phyloP scores from a whole-genome alignment of 345 rosid genomes.

The Anastatica hierochuntica region DNA sequence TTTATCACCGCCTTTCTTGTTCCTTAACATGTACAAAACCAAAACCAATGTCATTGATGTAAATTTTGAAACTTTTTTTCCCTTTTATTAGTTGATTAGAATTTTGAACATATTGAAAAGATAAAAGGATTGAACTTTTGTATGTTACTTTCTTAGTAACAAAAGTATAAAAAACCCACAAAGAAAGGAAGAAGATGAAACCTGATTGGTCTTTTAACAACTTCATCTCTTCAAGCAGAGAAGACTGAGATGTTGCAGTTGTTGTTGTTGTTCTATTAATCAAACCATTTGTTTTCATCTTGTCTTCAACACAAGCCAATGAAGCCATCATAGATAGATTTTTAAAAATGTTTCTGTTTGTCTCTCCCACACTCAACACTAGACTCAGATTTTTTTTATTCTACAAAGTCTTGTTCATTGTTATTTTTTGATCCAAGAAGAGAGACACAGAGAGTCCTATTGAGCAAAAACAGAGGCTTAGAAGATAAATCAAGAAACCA shows the following conservation, averaged over 20 bases:
- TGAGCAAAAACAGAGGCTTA: conserved; percentile 6
- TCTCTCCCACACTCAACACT: conserved; percentile 16
- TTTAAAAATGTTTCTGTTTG: neutral
- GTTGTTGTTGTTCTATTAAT: conserved; percentile 22
- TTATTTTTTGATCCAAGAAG: too few species aligned
- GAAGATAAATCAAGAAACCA: conserved; percentile 17
- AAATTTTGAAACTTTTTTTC: neutral
- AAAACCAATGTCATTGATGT: neutral
- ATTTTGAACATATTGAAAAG: neutral
- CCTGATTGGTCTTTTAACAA: conserved; percentile 87
- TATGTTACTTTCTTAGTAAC: neutral
- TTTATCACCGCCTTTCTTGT: conserved; percentile 50
- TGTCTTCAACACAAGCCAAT: conserved; percentile 55
- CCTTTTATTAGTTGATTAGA: neutral
- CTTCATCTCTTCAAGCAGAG: conserved; percentile 86
- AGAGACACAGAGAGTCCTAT: conserved; percentile 10
- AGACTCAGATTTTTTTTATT: neutral
- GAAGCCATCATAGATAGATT: conserved; percentile 31
- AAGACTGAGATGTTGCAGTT: conserved; percentile 16
- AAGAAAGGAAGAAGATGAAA: conserved; percentile 15
- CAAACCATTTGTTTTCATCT: conserved; percentile 40
- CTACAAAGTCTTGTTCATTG: neutral
- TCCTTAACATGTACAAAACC: conserved; percentile 33
- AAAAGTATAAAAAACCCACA: neutral
- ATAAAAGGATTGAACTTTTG: neutral